Base-by-base conservation (phyloP, 352 stramenopile genomes). In the Phytophthora hybrid region DNA sequence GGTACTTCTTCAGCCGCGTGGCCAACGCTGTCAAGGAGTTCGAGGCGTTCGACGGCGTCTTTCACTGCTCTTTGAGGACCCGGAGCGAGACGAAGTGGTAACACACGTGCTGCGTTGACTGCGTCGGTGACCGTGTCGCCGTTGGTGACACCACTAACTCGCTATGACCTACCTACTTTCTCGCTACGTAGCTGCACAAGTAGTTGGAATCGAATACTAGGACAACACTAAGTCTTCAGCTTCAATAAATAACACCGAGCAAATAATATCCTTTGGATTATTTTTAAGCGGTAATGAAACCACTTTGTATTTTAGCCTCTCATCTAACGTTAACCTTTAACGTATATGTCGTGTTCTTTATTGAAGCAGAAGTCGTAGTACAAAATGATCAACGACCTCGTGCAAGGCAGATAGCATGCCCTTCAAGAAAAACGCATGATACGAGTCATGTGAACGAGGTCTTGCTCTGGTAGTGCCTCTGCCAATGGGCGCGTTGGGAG, bases 51-150 rank as follows among this genome's bases (percentile, higher is more conserved):
- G 71, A 81, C 5, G 82, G 78, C 10, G 61, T 85, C 4, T 87
- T 73, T 63, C 80, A 89, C 56, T 80, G 66, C 53, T 89, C 6
- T 88, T 84, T 62, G 74, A 88, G 52, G 82, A 89, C 47, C 77
- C 78, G 0, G 78, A 86, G 69, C 61, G 71, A 18, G 66, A 78
- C 8, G 71, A 74, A 39, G 66, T 78, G 21, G 44, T 78, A 14
- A 59, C 44, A 3, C 46, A 78, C 19, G 26, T 74, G 3, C 29
- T 58, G 21, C 31, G 41, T 13, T 78, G 71, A 66, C 56, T 78
- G 60, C 23, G 44, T 19, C 63, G 41, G 53, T 63, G 63, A 69
- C 61, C 23, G 2, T 18, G 19, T 52, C 23, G 23, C 23, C 37
- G 37, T 46, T 46, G 37, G 37, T 14, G 13, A 46, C 37, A 46